phyloP scores from a whole-genome alignment of 140 eudicot species.

The Bidens hawaiensis region DNA sequence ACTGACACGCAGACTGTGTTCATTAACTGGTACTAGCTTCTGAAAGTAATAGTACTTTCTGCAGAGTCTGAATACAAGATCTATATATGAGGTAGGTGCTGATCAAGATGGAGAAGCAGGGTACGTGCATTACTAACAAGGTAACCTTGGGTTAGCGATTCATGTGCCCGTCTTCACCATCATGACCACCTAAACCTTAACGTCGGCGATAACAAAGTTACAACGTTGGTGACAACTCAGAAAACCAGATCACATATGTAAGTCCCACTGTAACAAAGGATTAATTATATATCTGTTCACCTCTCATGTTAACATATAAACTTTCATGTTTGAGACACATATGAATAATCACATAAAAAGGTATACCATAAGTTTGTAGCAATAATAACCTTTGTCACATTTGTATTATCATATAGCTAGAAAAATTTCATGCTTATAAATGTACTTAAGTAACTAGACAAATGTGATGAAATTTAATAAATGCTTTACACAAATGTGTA shows the following conservation, averaged over 20 bases:
- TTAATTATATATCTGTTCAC: neutral
- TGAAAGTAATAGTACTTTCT: conserved; percentile 6
- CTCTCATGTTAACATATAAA: neutral
- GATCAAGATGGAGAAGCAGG: conserved; percentile 99
- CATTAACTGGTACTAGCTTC: neutral
- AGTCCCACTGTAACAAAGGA: neutral
- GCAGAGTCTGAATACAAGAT: conserved; percentile 22
- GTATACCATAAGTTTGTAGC: neutral
- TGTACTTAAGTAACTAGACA: too few species aligned
- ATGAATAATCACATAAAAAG: neutral
- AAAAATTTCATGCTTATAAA: neutral
- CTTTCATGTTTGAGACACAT: neutral
- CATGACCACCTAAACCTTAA: conserved; percentile 77
- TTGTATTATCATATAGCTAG: neutral
- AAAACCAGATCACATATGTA: conserved; percentile 8
- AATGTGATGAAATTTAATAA: too few species aligned
- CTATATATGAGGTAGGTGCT: conserved; percentile 55
- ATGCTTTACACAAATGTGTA: too few species aligned
- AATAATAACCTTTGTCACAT: neutral
- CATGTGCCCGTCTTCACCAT: conserved; percentile 98
- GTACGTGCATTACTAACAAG: conserved; percentile 88
- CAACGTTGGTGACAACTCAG: conserved; percentile 13
- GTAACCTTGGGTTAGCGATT: conserved; percentile 33
- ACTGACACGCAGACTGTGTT: neutral
- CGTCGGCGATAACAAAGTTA: neutral